phyloP scores from a whole-genome alignment of 805 yeast species.

The Yarrowia phangngaensis region DNA sequence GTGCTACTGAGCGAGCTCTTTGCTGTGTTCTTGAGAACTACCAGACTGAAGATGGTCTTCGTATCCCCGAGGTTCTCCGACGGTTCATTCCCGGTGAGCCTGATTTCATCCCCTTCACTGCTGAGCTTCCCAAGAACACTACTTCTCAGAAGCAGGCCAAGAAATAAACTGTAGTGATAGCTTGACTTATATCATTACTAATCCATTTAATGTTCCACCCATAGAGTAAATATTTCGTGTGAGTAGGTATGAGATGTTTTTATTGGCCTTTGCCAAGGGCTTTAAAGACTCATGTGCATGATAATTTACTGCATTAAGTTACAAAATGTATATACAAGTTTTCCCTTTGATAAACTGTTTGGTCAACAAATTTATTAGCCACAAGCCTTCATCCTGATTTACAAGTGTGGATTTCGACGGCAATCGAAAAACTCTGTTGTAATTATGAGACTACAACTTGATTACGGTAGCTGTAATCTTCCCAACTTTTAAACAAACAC shows the following conservation, averaged over 20 bases:
- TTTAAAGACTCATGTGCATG: too few relatives aligned
- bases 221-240: too few relatives aligned
- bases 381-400: background rate
- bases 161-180: conserved; percentile 1
- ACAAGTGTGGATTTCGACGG: background rate
- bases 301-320: too few relatives aligned
- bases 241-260: too few relatives aligned
- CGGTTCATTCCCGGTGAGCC: conserved; percentile 98
- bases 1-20: conserved; percentile 97
- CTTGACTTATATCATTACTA: too few relatives aligned
- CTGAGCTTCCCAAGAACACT: conserved; percentile 83
- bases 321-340: too few relatives aligned
- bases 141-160: conserved; percentile 31
- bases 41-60: conserved; percentile 94
- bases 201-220: too few relatives aligned
- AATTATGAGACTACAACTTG: too few relatives aligned
- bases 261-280: too few relatives aligned
- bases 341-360: too few relatives aligned
- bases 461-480: too few relatives aligned
- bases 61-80: conserved; percentile 91
- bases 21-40: conserved; percentile 97
- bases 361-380: background rate
- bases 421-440: conserved; percentile 14
- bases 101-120: conserved; percentile 84
- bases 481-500: too few relatives aligned